Base-by-base conservation (phyloP, 2,329 filamentous ascomycete species). In the Fulvia fulva region DNA sequence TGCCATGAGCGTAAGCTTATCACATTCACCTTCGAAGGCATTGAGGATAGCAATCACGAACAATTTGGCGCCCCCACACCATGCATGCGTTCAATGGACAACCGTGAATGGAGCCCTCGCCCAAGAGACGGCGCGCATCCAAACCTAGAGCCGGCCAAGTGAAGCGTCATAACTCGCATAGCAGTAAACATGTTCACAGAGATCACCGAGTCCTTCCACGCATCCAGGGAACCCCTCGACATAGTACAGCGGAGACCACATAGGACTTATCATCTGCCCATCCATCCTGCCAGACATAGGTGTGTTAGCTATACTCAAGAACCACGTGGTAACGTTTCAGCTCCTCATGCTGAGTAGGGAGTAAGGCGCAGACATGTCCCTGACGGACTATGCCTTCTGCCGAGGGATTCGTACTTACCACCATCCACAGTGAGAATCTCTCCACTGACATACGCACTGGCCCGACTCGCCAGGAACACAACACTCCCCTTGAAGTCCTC, bases 401-500 rank as follows among this genome's bases (percentile, higher is more conserved):
- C 30, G 30, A 34, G 30, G 30, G 6, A 34, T 3, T 34, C 30
- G 30, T 34, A 34, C 23, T 43, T 9, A 11, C 91, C 91, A 7
- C 91, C 91, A 74, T 96, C 92, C 49, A 96, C 89, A 25, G 89
- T 87, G 65, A 96, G 71, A 5, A 91, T 79, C 75, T 96, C 89
- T 0, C 91, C 91, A 65, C 83, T 90, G 37, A 96, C 87, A 76
- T 96, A 96, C 9, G 79, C 83, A 71, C 88, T 90, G n/a, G 87
- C 88, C 70, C 77, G 81, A 68, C 88, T 88, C 1, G 89, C 89
- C 62, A 96, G 76, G 68, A 85, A 96, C 26, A 96, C 87, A 0
- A 87, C 82, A 0, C 84, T 86, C 0, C 91, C 91, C 78, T 92
- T 92, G 73, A 96, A 96, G 68, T 97, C 92, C 25, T 95, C 90